Percentiles rank a stretch among this genome's conserved stretches.
phyloP scores from a whole-genome alignment of 306 rosid species.

The Malus orientalis region DNA sequence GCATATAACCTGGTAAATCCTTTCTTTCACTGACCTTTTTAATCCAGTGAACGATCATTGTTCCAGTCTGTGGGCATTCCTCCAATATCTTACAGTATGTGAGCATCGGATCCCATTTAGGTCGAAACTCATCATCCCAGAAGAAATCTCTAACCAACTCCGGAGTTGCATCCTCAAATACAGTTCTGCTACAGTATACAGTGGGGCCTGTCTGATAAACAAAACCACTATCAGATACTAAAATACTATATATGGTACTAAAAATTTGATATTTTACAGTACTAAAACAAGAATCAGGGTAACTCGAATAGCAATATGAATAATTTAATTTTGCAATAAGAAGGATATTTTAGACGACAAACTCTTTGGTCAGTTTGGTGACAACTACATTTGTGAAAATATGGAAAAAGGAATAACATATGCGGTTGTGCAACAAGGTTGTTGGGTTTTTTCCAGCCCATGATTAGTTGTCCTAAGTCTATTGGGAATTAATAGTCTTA shows the following conservation, averaged over 20 bases:
- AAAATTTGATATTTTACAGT: neutral
- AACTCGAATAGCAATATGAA: neutral
- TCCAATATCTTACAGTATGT: conserved; percentile 62
- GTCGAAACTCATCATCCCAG: conserved; percentile 98
- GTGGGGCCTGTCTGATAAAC: conserved; percentile 73
- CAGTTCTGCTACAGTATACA: conserved; percentile 78
- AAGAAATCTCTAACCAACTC: conserved; percentile 98
- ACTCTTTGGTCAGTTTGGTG: neutral
- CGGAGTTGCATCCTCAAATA: conserved; percentile 87
- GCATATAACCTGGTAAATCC: neutral
- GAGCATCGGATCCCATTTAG: conserved; percentile 96
- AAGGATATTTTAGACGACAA: neutral
- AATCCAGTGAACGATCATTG: conserved; percentile 82
- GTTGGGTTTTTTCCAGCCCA: no score
- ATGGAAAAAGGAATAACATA: neutral
- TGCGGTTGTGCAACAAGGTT: neutral
- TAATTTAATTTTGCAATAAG: neutral
- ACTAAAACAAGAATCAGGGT: neutral
- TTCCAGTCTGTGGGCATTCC: conserved; percentile 73
- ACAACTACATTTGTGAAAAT: neutral
- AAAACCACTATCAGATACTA: conserved; percentile 25
- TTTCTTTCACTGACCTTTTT: conserved; percentile 63
- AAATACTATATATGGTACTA: neutral
- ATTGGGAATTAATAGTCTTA: no score
- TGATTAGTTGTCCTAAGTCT: no score